Evolutionary conservation across 306 rosid genomes (phyloP), one percentile per base, ranked within the genome.

Genomic region (Medicago truncatula): DNA sequence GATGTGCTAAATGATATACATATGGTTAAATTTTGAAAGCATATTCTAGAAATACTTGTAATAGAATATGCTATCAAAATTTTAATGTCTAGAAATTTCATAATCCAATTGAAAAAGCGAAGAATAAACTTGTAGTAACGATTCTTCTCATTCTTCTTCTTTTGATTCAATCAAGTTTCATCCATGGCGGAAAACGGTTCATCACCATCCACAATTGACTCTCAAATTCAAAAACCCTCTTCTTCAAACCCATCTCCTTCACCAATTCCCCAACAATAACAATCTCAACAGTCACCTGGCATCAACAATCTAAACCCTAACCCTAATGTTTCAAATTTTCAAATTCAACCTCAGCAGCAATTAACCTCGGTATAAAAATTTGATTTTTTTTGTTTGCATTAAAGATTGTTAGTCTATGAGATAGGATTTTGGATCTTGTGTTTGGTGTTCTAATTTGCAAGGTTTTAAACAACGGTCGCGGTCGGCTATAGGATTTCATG

Each of bases 271-370:
- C 79, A 82, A 41, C n/a, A n/a, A n/a, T n/a, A n/a, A n/a, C n/a
- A n/a, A n/a, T n/a, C n/a, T n/a, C n/a, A n/a, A n/a, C 94, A 84
- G 77, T 84, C 79, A 67, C 87, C 82, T 76, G 83, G 69, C 6
- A 77, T 77, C 52, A 68, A 20, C 54, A 65, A n/a, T 31, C 12
- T 81, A 14, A 61, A 61, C 67, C 67, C 67, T 40, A 65, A 40
- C 31, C 38, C 71, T 67, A 88, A 71, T 84, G 85, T 52, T 87
- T 41, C 95, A 21, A 86, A 9, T 79, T 92, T 82, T 65, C 93
- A 95, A 80, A 75, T 89, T 44, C 95, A 92, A 59, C 82, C 89
- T 57, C 89, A 78, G 70, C 87, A 83, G 84, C 96, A 90, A 15
- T 77, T 95, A 62, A 78, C 88, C 54, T 95, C 97, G 92, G 99